These are phyloP conservation scores for Magnusiomyces sp. DNA, from an alignment of 1,139 yeast genomes.

Conservation along the genomic window DNA sequence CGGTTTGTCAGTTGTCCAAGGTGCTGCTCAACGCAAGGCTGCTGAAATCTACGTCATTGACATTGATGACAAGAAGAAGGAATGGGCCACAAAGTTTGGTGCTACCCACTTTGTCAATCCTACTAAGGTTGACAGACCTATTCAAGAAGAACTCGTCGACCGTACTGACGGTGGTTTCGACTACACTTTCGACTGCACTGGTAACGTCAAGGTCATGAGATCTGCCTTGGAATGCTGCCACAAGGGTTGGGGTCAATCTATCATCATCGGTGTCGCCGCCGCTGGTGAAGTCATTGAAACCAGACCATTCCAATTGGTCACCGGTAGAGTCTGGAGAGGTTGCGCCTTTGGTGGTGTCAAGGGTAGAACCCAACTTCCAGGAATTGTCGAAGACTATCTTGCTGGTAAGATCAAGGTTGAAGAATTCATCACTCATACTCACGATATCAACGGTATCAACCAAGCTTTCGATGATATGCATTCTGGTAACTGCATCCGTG, in stretches of 20 bases:
- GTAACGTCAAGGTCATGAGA: slow-evolving; percentile 92
- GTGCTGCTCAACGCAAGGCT: slow-evolving; percentile 79
- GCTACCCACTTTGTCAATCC: slow-evolving; percentile 95
- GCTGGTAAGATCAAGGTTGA: slow-evolving; percentile 81
- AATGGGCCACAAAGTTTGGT: slow-evolving; percentile 83
- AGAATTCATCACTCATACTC: slow-evolving; percentile 90
- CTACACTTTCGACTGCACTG: slow-evolving; percentile 95
- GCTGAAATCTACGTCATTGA: slow-evolving; percentile 79
- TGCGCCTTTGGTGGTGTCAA: slow-evolving; percentile 98
- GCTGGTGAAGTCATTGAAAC: slow-evolving; percentile 96
- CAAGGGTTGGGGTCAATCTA: slow-evolving; percentile 97
- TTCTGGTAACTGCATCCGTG: slow-evolving; percentile 87
- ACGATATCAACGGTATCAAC: slow-evolving; percentile 68
- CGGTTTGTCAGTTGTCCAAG: slow-evolving; percentile 92
- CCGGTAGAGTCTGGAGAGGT: slow-evolving; percentile 98
- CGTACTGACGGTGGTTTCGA: slow-evolving; percentile 96
- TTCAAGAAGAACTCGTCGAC: slow-evolving; percentile 78
- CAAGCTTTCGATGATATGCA: slow-evolving; percentile 93
- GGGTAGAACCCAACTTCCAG: slow-evolving; percentile 94
- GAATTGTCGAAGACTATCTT: slow-evolving; percentile 77
- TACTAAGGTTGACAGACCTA: slow-evolving; percentile 57
- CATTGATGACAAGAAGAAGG: slow-evolving; percentile 72
- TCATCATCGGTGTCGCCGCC: slow-evolving; percentile 96
- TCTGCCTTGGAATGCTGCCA: slow-evolving; percentile 93
- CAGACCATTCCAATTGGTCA: slow-evolving; percentile 96